Evolutionary conservation across 2,329 filamentous ascomycete species (phyloP).

Genomic region (Paecilomyces dactylethromorphus): DNA sequence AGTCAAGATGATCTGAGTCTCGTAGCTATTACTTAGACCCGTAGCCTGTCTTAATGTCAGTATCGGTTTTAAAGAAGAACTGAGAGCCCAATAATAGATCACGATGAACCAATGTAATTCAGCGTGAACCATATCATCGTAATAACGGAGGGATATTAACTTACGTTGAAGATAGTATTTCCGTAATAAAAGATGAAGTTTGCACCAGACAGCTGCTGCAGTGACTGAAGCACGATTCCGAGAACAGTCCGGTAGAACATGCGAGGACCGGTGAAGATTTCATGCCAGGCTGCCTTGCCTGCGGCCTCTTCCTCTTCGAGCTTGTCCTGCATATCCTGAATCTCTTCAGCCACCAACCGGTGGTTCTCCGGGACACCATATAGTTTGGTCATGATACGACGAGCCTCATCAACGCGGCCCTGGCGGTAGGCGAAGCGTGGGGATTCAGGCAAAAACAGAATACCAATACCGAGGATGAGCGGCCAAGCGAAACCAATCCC

Average conservation of each 20-base stretch:
- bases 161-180: slow-evolving; percentile 51
- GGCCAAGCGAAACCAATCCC: slow-evolving; percentile 55
- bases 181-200: slow-evolving; percentile 49
- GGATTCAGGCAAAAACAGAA: slow-evolving; percentile 51
- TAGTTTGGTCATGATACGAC: slow-evolving; percentile 47
- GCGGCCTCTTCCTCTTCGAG: slow-evolving; percentile 49
- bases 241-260: slow-evolving; percentile 43
- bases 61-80: no score
- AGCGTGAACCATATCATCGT: no score
- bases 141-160: neutral
- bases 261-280: slow-evolving; percentile 41
- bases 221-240: slow-evolving; percentile 39
- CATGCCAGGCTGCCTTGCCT: slow-evolving; percentile 33
- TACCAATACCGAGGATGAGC: slow-evolving; percentile 48
- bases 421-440: slow-evolving; percentile 54
- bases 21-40: slow-evolving; percentile 59
- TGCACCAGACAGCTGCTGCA: slow-evolving; percentile 44
- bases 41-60: slow-evolving; percentile 33
- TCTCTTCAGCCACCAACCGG: slow-evolving; percentile 48
- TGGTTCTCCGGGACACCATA: slow-evolving; percentile 53
- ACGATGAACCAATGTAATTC: no score
- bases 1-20: slow-evolving; percentile 61
- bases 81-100: no score
- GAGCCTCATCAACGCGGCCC: slow-evolving; percentile 47
- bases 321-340: slow-evolving; percentile 54